phyloP scores from a whole-genome alignment of 495 filamentous ascomycete genomes.

The Xylaria sp. region DNA sequence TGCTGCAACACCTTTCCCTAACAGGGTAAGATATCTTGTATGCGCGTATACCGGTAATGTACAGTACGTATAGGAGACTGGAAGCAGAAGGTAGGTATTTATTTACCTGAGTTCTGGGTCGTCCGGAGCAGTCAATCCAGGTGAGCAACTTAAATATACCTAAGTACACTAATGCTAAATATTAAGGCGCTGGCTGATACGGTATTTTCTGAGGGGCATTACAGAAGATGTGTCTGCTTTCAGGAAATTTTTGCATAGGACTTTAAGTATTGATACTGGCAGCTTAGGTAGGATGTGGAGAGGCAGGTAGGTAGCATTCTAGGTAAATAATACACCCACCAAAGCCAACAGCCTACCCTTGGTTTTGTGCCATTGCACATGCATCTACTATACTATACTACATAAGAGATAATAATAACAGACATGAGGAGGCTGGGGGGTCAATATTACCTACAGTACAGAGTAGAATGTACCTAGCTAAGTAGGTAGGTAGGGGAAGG shows the following conservation, averaged over 20 bases:
- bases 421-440: background rate
- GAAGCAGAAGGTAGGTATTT: background rate
- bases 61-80: background rate
- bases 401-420: background rate
- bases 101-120: background rate
- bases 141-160: background rate
- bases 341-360: background rate
- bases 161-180: background rate
- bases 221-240: background rate
- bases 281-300: too few species aligned
- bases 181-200: background rate
- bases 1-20: conserved; percentile 10
- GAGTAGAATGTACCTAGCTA: too few species aligned
- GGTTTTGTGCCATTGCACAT: background rate
- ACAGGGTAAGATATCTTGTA: background rate
- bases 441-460: background rate
- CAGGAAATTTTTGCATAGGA: background rate
- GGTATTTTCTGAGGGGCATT: background rate
- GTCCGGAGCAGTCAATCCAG: background rate
- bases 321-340: background rate
- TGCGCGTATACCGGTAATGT: background rate
- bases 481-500: background rate
- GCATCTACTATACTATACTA: too few species aligned
- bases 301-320: too few species aligned
- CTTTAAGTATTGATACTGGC: too few species aligned